Evolutionary conservation across 345 rosid species (phyloP), one percentile per base, ranked within the genome.

Genomic region (Acer negundo): DNA sequence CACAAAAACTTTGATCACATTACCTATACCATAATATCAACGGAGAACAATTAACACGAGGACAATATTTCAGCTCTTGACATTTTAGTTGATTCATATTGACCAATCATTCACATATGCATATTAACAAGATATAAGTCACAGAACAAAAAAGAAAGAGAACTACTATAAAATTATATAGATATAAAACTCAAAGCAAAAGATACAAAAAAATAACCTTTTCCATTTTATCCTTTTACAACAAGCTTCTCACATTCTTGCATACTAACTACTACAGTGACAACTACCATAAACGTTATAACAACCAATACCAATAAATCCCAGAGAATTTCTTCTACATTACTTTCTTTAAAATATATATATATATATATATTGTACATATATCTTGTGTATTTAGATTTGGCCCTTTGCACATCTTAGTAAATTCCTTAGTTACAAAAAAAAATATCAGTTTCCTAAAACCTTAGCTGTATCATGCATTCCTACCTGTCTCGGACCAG

Each of bases 401-500:
- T 64, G 70, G 22, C 49, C 10, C 12, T 49, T 65, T 20, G 62
- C 47, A 28, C 61, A 40, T 61, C 6, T 10, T 6, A 61, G 66
- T 12, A 9, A 49, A 53, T 35, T 22, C 22, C 31, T 51, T 13
- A 23, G 4, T 47, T 28, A 49, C 24, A 7, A 23, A 4, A 17
- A 65, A 17, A 70, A 28, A 13, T 58, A 51, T 28, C 10, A 65
- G 40, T 22, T 46, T 81, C 67, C 82, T 31, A 51, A 62, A 80
- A 66, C 64, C 40, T 20, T 80, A 47, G 66, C 40, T 78, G 75
- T 51, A 58, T 20, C 17, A 15, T 55, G 71, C 56, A 68, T 55
- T 13, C 70, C 28, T 65, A 89, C 98, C 92, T 92, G 72, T 96
- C 98, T 64, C 46, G 83, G 61, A 96, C 86, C 65, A 88, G 84